Evolutionary conservation across 768 basidiomycete species (phyloP).

Genomic region (Kwoniella europaea): DNA sequence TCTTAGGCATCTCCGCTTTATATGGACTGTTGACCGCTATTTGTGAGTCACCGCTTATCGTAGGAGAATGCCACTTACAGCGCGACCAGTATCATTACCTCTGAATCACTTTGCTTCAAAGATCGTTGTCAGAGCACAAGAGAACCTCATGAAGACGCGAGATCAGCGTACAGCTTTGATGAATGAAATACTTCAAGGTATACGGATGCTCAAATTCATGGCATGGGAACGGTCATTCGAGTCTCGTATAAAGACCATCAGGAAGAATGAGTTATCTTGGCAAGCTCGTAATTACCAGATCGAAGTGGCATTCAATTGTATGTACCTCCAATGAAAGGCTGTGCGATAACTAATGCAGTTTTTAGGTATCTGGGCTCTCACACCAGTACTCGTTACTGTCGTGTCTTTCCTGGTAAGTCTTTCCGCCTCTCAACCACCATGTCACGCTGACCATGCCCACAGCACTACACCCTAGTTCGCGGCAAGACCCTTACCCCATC

Average conservation of each 20-base stretch:
- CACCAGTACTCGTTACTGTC: slow-evolving; percentile 64
- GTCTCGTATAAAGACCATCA: slow-evolving; percentile 70
- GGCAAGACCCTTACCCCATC: slow-evolving; percentile 75
- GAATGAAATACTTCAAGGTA: slow-evolving; percentile 88
- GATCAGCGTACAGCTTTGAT: slow-evolving; percentile 89
- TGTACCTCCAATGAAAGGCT: background rate
- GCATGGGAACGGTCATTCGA: slow-evolving; percentile 93
- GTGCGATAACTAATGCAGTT: background rate
- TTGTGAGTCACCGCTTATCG: slow-evolving; percentile 51
- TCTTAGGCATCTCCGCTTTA: slow-evolving; percentile 66
- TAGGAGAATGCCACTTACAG: background rate
- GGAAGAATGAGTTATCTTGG: slow-evolving; percentile 79
- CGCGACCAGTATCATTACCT: slow-evolving; percentile 63
- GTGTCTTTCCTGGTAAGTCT: slow-evolving; percentile 62
- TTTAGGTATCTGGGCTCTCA: slow-evolving; percentile 63
- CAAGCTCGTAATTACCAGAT: slow-evolving; percentile 86
- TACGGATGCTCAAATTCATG: slow-evolving; percentile 96
- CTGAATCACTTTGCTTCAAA: slow-evolving; percentile 84
- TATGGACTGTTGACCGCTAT: slow-evolving; percentile 75
- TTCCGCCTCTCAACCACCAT: background rate
- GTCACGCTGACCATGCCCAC: background rate
- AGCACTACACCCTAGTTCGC: slow-evolving; percentile 73
- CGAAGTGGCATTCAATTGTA: slow-evolving; percentile 64
- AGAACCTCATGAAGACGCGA: slow-evolving; percentile 86
- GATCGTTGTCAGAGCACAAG: slow-evolving; percentile 75